Evolutionary conservation across 805 yeast species (phyloP).

Genomic region (Starmera caribaea): DNA sequence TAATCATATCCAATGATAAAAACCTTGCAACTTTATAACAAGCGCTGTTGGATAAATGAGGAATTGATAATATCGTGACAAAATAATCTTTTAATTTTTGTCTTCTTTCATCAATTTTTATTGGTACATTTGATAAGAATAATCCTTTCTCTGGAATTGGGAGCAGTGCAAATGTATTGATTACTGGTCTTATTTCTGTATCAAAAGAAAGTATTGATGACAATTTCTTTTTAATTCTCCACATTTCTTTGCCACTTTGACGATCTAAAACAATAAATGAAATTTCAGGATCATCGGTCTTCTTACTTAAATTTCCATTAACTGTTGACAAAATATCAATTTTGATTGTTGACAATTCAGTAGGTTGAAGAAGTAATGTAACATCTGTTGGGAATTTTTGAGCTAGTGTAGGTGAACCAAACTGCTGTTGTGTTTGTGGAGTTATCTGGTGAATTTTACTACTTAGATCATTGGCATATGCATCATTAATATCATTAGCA

Average conservation of each 20-base stretch:
- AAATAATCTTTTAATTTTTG: constrained; percentile 50
- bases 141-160: constrained; percentile 52
- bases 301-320: constrained; percentile 27
- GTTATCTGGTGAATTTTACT: neutral
- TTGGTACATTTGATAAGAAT: constrained; percentile 53
- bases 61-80: constrained; percentile 42
- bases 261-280: constrained; percentile 58
- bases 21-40: constrained; percentile 49
- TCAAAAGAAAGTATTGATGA: constrained; percentile 56
- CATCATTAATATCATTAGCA: constrained; percentile 8
- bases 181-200: constrained; percentile 41
- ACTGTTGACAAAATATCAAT: constrained; percentile 42
- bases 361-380: constrained; percentile 48
- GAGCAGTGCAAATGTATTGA: constrained; percentile 40
- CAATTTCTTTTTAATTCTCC: constrained; percentile 61
- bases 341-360: constrained; percentile 41
- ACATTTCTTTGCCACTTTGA: constrained; percentile 54
- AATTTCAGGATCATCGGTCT: constrained; percentile 48
- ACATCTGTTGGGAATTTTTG: constrained; percentile 24
- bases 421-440: neutral
- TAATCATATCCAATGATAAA: constrained; percentile 56
- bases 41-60: constrained; percentile 45
- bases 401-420: neutral
- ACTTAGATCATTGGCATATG: constrained; percentile 5
- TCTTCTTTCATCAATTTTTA: constrained; percentile 54